These are phyloP conservation scores for Wickerhamomyces xylosicus DNA, from an alignment of 805 yeast genomes.

Conservation along the genomic window DNA sequence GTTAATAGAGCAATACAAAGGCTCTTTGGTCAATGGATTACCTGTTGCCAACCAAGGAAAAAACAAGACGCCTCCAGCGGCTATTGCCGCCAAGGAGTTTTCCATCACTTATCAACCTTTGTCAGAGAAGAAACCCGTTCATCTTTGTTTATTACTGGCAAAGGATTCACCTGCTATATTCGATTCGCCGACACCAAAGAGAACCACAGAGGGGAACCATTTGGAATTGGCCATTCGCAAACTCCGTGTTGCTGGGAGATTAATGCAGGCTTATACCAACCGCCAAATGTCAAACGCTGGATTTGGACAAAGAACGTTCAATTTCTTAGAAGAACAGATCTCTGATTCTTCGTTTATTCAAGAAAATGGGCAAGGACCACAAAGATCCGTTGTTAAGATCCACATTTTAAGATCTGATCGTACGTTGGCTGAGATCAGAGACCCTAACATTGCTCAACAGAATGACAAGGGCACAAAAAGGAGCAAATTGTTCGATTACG, in stretches of 20 bases:
- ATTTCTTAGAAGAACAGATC: constrained; percentile 38
- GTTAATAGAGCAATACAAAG: constrained; percentile 36
- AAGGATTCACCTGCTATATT: constrained; percentile 60
- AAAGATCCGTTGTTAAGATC: constrained; percentile 59
- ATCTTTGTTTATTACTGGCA: constrained; percentile 68
- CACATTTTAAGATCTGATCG: constrained; percentile 63
- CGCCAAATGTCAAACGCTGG: constrained; percentile 81
- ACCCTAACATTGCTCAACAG: constrained; percentile 82
- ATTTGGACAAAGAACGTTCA: constrained; percentile 69
- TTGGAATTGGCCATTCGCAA: constrained; percentile 64
- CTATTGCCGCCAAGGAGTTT: constrained; percentile 2
- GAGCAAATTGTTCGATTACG: constrained; percentile 73
- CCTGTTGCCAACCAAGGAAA: too few species aligned
- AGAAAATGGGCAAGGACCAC: constrained; percentile 21
- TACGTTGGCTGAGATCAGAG: constrained; percentile 62
- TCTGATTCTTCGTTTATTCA: constrained; percentile 41
- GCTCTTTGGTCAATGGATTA: constrained; percentile 24
- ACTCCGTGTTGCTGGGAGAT: constrained; percentile 69
- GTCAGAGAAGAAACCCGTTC: constrained; percentile 63
- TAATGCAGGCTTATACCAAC: constrained; percentile 86
- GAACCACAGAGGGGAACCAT: constrained; percentile 46
- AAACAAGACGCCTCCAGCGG: too few species aligned
- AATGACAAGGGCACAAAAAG: constrained; percentile 58
- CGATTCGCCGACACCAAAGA: constrained; percentile 54
- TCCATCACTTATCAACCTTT: constrained; percentile 45